phyloP scores from a whole-genome alignment of 2,329 filamentous ascomycete genomes.

The Alternaria longipes region DNA sequence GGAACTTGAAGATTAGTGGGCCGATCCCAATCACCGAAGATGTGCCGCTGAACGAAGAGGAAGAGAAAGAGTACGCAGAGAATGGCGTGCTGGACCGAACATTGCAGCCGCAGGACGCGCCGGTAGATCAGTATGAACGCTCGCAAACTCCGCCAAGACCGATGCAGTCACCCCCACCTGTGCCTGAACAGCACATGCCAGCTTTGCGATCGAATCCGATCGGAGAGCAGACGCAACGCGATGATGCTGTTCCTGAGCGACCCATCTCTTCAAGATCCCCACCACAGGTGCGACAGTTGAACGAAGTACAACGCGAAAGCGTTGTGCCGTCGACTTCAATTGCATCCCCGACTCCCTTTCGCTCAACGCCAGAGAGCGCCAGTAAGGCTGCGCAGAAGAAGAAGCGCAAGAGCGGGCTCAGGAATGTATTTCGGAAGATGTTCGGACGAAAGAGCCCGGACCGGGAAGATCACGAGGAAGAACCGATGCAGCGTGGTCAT shows the following conservation, averaged over 20 bases:
- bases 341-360: constrained; percentile 41
- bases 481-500: constrained; percentile 36
- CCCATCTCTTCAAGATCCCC: constrained; percentile 26
- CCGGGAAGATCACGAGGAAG: constrained; percentile 34
- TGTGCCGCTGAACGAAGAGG: constrained; percentile 46
- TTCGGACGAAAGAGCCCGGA: constrained; percentile 47
- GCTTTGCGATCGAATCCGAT: constrained; percentile 27
- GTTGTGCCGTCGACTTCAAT: constrained; percentile 33
- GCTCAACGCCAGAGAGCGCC: constrained; percentile 42
- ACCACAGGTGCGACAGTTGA: constrained; percentile 35
- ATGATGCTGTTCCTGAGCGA: constrained; percentile 15
- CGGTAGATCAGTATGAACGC: constrained; percentile 22
- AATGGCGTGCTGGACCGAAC: constrained; percentile 28
- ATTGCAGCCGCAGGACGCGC: constrained; percentile 25
- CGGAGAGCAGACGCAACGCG: constrained; percentile 10
- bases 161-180: constrained; percentile 22
- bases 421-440: constrained; percentile 51
- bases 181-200: constrained; percentile 17
- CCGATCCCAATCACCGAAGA: constrained; percentile 52
- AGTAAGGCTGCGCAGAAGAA: constrained; percentile 40
- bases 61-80: constrained; percentile 44
- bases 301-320: constrained; percentile 38
- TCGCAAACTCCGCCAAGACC: constrained; percentile 26
- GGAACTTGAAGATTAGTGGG: constrained; percentile 51
- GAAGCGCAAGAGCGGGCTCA: constrained; percentile 49